These are phyloP conservation scores for Rugosomyces carneus DNA, from an alignment of 1,284 basidiomycete species.

Conservation along the genomic window DNA sequence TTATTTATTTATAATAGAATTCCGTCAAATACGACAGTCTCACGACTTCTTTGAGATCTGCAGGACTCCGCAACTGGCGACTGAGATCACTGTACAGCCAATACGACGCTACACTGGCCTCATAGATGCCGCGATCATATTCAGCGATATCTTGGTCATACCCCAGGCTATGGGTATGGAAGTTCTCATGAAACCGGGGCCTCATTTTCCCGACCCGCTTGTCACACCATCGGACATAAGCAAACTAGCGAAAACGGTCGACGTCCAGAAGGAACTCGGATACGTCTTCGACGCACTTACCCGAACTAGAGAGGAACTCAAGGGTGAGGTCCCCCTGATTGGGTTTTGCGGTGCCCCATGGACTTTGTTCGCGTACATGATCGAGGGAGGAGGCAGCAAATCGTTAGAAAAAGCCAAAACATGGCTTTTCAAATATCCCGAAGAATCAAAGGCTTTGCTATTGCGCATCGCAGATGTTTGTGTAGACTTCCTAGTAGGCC, in stretches of 20 bases:
- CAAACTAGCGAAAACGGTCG: conserved; percentile 56
- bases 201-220: conserved; percentile 82
- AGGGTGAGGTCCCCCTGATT: conserved; percentile 87
- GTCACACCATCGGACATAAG: conserved; percentile 67
- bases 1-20: conserved; percentile 49
- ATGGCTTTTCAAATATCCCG: conserved; percentile 88
- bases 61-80: conserved; percentile 80
- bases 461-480: conserved; percentile 78
- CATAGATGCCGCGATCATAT: conserved; percentile 93
- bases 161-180: conserved; percentile 95
- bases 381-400: conserved; percentile 89
- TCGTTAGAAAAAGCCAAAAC: conserved; percentile 85
- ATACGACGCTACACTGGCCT: conserved; percentile 80
- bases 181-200: conserved; percentile 90
- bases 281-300: conserved; percentile 93
- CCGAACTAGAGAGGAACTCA: conserved; percentile 68
- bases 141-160: conserved; percentile 93
- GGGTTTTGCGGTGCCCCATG: conserved; percentile 95
- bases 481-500: conserved; percentile 83
- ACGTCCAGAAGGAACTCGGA: conserved; percentile 76
- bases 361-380: conserved; percentile 97
- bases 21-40: conserved; percentile 73
- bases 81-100: conserved; percentile 86
- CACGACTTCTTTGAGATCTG: conserved; percentile 95
- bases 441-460: conserved; percentile 74